phyloP scores from a whole-genome alignment of 2,329 filamentous ascomycete genomes.

The Penicillium corylophilum region DNA sequence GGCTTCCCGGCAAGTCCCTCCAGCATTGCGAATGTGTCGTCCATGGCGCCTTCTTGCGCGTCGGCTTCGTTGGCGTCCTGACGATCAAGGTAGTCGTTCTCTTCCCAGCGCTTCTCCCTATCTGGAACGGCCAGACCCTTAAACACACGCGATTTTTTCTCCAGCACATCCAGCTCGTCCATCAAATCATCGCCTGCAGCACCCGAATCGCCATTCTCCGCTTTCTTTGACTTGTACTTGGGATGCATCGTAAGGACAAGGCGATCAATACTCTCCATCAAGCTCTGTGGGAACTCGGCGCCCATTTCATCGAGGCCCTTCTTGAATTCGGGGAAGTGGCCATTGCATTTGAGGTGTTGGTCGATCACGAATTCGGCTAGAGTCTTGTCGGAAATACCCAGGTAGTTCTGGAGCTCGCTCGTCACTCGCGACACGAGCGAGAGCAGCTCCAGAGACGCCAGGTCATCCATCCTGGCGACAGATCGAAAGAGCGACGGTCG shows the following conservation, averaged over 20 bases:
- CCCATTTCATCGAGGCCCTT: slow-evolving; percentile 71
- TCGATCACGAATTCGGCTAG: slow-evolving; percentile 95
- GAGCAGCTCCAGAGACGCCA: slow-evolving; percentile 85
- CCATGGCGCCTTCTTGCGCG: slow-evolving; percentile 66
- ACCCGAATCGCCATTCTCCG: slow-evolving; percentile 29
- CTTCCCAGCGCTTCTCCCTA: slow-evolving; percentile 58
- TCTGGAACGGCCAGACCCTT: slow-evolving; percentile 86
- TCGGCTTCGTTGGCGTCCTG: slow-evolving; percentile 35
- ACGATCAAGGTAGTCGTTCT: slow-evolving; percentile 45
- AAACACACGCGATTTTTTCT: slow-evolving; percentile 84
- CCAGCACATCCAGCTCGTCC: slow-evolving; percentile 48
- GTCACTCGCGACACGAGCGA: slow-evolving; percentile 94
- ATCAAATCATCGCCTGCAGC: slow-evolving; percentile 45
- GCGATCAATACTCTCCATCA: slow-evolving; percentile 89
- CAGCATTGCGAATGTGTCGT: slow-evolving; percentile 90
- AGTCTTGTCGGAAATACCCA: slow-evolving; percentile 89
- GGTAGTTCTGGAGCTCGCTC: slow-evolving; percentile 89
- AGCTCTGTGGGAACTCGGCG: slow-evolving; percentile 78
- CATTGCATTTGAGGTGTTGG: slow-evolving; percentile 71
- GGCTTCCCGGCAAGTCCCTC: slow-evolving; percentile 76
- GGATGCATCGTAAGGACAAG: slow-evolving; percentile 88
- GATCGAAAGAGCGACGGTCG: background rate
- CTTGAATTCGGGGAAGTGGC: slow-evolving; percentile 71
- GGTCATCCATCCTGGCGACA: slow-evolving; percentile 70
- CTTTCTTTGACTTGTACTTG: slow-evolving; percentile 66